Conservation (phyloP, 768 basidiomycete species). For the Boletus eberwhitei region DNA sequence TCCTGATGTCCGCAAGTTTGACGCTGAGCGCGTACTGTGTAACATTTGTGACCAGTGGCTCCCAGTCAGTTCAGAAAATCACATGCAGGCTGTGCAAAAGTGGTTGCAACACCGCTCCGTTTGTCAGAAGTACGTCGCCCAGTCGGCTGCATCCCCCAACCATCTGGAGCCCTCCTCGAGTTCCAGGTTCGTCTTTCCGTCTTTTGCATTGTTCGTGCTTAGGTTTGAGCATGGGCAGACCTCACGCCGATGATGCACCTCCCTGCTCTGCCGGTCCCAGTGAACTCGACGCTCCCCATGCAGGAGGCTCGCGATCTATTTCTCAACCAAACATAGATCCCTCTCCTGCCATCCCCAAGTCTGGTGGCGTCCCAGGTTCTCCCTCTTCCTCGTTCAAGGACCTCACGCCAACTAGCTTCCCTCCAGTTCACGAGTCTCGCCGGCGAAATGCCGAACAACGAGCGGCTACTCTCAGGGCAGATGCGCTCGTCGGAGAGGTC, state of each 20-base stretch:
- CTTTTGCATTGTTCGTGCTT: conserved; percentile 2
- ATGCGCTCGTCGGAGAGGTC: conserved; percentile 61
- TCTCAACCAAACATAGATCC: conserved; percentile 10
- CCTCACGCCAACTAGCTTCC: conserved; percentile 54
- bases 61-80: conserved; percentile 56
- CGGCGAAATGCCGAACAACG: conserved; percentile 78
- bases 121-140: conserved; percentile 42
- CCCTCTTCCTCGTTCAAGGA: conserved; percentile 50
- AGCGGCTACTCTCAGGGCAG: conserved; percentile 64
- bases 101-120: conserved; percentile 62
- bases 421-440: conserved; percentile 61
- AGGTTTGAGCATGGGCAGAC: conserved; percentile 5
- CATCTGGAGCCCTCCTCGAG: conserved; percentile 25
- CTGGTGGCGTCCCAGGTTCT: conserved; percentile 24
- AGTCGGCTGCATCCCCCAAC: conserved; percentile 1
- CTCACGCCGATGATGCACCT: conserved; percentile 21
- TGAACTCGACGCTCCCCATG: conserved; percentile 15
- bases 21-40: conserved; percentile 68
- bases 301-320: conserved; percentile 23
- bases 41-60: conserved; percentile 69
- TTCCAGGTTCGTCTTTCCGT: conserved; percentile 16
- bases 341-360: conserved; percentile 4
- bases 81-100: conserved; percentile 55
- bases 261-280: conserved; percentile 30
- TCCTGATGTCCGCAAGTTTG: conserved; percentile 70